These are phyloP conservation scores for Pyrenophora graminea DNA, from an alignment of 2,329 filamentous ascomycete species.

Conservation along the genomic window DNA sequence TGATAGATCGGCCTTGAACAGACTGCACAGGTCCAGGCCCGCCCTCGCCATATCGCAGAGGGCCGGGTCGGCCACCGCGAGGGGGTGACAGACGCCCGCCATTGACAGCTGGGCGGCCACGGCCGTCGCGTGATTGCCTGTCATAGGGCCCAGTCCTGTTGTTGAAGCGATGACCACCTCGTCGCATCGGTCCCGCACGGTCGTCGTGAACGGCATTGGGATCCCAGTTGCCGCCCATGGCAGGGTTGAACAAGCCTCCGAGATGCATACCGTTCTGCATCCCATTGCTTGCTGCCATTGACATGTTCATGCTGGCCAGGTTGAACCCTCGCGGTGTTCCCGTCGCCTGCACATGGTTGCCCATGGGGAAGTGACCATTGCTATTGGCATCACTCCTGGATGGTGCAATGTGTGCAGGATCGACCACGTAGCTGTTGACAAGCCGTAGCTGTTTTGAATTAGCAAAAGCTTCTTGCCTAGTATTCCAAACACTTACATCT, in stretches of 20 bases:
- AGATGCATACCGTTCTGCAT: constrained; percentile 45
- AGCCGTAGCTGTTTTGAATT: constrained; percentile 69
- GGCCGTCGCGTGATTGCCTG: constrained; percentile 44
- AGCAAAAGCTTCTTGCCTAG: not conserved
- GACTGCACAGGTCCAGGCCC: constrained; percentile 85
- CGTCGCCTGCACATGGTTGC: constrained; percentile 69
- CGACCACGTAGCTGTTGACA: constrained; percentile 91
- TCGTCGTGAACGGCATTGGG: constrained; percentile 41
- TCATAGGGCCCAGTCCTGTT: constrained; percentile 49
- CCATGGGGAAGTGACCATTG: constrained; percentile 90
- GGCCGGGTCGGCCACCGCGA: constrained; percentile 52
- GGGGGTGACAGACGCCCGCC: constrained; percentile 54
- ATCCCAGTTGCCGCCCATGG: constrained; percentile 63
- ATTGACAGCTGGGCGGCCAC: constrained; percentile 54
- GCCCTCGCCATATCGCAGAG: constrained; percentile 76
- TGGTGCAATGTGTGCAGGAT: constrained; percentile 91
- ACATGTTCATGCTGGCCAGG: constrained; percentile 70
- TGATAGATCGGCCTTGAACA: constrained; percentile 87
- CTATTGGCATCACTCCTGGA: constrained; percentile 92
- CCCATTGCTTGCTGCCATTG: constrained; percentile 61
- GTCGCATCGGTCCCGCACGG: constrained; percentile 51
- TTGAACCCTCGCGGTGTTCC: constrained; percentile 94
- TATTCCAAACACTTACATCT: constrained; percentile 67
- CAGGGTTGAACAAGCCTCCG: constrained; percentile 55
- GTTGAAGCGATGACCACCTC: constrained; percentile 46